Percentiles rank a stretch among this genome's conserved stretches.
These are phyloP conservation scores for Withania somnifera DNA, from an alignment of 305 asterid species.

Conservation along the genomic window DNA sequence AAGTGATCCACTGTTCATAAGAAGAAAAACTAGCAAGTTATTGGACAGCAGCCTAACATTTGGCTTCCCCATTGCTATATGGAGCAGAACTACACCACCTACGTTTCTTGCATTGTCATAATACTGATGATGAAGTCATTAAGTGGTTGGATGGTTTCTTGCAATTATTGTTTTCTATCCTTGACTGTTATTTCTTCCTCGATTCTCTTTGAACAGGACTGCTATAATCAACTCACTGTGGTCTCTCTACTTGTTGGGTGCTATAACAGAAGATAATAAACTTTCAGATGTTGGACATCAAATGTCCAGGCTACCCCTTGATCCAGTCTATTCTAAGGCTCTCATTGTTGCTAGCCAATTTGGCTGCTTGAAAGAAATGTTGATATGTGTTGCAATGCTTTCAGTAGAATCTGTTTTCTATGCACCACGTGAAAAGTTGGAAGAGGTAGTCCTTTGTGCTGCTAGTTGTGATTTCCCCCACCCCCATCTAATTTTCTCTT, in stretches of 20 bases:
- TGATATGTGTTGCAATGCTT: constrained; percentile 78
- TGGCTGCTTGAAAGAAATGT: constrained; percentile 87
- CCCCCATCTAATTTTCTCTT: neutral
- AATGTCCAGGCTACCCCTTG: constrained; percentile 90
- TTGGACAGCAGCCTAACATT: neutral
- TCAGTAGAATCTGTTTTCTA: constrained; percentile 90
- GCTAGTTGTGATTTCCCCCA: neutral
- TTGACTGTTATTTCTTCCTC: neutral
- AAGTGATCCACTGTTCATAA: neutral
- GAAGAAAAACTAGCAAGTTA: neutral
- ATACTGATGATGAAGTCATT: neutral
- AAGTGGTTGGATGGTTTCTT: neutral
- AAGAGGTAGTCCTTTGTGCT: constrained; percentile 52
- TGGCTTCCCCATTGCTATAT: neutral
- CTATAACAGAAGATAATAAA: constrained; percentile 67
- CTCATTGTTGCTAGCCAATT: constrained; percentile 75
- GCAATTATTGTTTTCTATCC: neutral
- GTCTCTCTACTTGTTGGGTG: constrained; percentile 76
- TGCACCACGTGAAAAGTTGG: constrained; percentile 89
- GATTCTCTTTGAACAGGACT: constrained; percentile 35
- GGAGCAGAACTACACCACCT: neutral
- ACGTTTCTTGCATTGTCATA: neutral
- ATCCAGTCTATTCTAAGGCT: constrained; percentile 86
- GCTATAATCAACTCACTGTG: constrained; percentile 84
- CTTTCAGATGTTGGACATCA: constrained; percentile 78